A percentile compares a stretch with the other conserved stretches of the same genome.
These are phyloP conservation scores for Saturnispora diversa DNA, from an alignment of 805 yeast species.

Conservation along the genomic window DNA sequence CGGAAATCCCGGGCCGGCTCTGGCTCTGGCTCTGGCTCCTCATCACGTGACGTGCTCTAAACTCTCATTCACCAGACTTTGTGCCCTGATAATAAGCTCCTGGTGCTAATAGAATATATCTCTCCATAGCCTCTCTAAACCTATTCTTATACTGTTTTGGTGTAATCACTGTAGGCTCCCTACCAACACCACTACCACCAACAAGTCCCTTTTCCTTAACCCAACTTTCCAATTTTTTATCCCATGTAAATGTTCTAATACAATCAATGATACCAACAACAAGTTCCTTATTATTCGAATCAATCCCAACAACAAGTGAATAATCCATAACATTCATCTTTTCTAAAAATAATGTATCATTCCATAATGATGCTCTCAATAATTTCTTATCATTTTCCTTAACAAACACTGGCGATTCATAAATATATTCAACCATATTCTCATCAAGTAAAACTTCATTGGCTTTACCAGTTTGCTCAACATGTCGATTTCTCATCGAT, in stretches of 20 bases:
- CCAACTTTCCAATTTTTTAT: conserved; percentile 96
- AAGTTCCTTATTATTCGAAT: conserved; percentile 54
- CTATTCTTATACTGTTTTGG: conserved; percentile 93
- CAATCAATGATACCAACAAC: conserved; percentile 94
- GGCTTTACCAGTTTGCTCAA: conserved; percentile 89
- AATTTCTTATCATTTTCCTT: conserved; percentile 84
- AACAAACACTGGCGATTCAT: conserved; percentile 91
- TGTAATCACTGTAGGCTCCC: conserved; percentile 94
- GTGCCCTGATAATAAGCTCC: conserved; percentile 36
- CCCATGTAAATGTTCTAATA: conserved; percentile 97
- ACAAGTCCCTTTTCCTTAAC: conserved; percentile 92
- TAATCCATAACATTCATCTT: conserved; percentile 99
- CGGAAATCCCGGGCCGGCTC: not conserved
- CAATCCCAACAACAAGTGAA: conserved; percentile 89
- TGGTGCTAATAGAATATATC: conserved; percentile 91
- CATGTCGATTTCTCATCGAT: conserved; percentile 95
- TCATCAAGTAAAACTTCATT: conserved; percentile 93
- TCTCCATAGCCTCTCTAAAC: conserved; percentile 95
- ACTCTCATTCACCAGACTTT: conserved; percentile 1
- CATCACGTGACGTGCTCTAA: not conserved
- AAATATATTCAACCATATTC: conserved; percentile 96
- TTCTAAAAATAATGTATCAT: conserved; percentile 86
- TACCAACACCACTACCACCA: conserved; percentile 68
- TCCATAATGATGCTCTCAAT: conserved; percentile 83
- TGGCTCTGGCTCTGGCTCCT: too few species aligned